Base-by-base conservation (phyloP, 192 early-diverging fungal species). In the Coemansia sp. region DNA sequence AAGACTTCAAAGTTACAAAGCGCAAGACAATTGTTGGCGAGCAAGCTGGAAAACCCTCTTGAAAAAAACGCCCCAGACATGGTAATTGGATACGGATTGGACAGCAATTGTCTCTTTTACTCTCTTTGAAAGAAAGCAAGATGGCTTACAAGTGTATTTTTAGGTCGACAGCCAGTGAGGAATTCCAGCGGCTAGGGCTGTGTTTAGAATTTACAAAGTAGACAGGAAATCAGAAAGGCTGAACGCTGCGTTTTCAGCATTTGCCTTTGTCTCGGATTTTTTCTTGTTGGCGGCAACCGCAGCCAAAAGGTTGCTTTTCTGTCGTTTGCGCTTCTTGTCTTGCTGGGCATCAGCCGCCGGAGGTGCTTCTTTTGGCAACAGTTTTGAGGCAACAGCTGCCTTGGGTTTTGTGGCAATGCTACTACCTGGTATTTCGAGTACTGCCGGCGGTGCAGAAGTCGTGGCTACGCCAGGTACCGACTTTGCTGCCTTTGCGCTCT, bases 281-380 rank as follows among this genome's bases (percentile, higher is more conserved):
- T 79, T 84, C 61, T 79, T 78, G 74, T 76, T 84, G 12, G 76
- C 73, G 20, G 81, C 74, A 34, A 84, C 74, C 5, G 67, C 68
- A 1, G 81, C 81, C 49, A 84, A 52, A 10, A 84, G 68, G 16
- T 79, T 79, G 71, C 76, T 79, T 20, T 84, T 84, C 71, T 79
- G 52, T 34, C 70, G 66, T 43, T 84, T 84, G 70, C 80, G 80
- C 68, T 76, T 84, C 34, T 73, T 75, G 47, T 57, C 41, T 44
- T 71, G 70, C 10, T 34, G 55, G 3, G 63, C 3, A n/a, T 75
- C 66, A 9, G 43, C 44, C 40, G 49, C 24, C 42, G 34, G 40
- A 3, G 11, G 41, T 10, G 36, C 18, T 42, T 27, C 40, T 33
- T 42, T 72, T 10, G 4, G 8, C 40, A n/a, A 22, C 16, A 63